A percentile compares a stretch with the other conserved stretches of the same genome.
phyloP scores from a whole-genome alignment of 2,329 filamentous ascomycete genomes.

The Lasiodiplodia hormozganensis region DNA sequence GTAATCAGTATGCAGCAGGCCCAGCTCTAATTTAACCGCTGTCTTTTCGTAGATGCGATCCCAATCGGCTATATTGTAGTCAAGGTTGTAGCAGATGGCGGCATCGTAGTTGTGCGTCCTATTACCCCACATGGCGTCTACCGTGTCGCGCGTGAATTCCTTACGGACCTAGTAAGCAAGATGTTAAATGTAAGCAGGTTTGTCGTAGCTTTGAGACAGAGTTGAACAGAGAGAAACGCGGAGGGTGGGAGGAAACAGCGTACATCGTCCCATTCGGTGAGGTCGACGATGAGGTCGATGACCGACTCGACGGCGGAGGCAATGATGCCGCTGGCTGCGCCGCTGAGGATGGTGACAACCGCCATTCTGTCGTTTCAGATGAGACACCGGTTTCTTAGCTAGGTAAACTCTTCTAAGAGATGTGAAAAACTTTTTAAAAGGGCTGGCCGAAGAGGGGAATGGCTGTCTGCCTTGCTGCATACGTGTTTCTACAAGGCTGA shows the following conservation, averaged over 20 bases:
- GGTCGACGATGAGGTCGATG: not conserved
- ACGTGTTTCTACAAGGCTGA: too few species aligned
- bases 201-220: not conserved
- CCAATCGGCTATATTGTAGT: not conserved
- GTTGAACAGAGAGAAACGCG: too few species aligned
- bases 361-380: too few species aligned
- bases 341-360: slow-evolving; percentile 12
- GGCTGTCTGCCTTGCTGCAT: too few species aligned
- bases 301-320: not conserved
- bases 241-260: too few species aligned
- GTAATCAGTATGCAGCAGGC: slow-evolving; percentile 18
- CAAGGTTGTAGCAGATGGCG: slow-evolving; percentile 26
- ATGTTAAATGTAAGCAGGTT: not conserved
- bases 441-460: too few species aligned
- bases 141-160: slow-evolving; percentile 11
- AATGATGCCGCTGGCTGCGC: not conserved
- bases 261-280: slow-evolving; percentile 15
- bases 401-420: too few species aligned
- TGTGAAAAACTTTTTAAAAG: too few species aligned
- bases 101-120: not conserved
- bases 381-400: too few species aligned
- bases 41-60: slow-evolving; percentile 2
- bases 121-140: slow-evolving; percentile 6
- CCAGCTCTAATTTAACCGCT: not conserved
- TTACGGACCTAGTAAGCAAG: not conserved